Base-by-base conservation (phyloP, 129 eudicot species). In the Centaurea solstitialis region DNA sequence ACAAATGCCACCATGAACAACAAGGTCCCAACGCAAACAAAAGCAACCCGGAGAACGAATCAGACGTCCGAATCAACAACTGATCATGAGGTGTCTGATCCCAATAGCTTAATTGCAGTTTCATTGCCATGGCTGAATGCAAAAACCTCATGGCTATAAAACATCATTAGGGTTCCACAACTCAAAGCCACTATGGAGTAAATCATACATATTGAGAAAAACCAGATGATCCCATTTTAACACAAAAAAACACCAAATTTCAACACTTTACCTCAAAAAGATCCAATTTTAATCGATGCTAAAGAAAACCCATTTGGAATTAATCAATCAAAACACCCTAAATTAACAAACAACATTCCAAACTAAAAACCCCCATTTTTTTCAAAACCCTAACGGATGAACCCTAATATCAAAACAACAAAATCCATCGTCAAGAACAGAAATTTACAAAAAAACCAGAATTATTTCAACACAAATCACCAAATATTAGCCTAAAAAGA, bases 1-100 rank as follows among this genome's bases (percentile, higher is more conserved):
- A 95, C 94, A 87, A 95, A 93, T 47, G 93, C 98, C 80, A 93
- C 97, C 98, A 95, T 95, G 79, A 95, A 93, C 89, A 95, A 80
- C 35, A 95, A 83, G 38, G 87, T 86, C 20, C 99, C 99, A 88
- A 95, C 83, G 87, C 91, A 84, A 88, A 91, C 45, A 95, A 74
- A 61, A 95, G 94, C 92, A 95, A 83, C 76, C 99, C 99, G 26
- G 99, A 91, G 76, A 95, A 95, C 5, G 99, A 95, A 82, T 95
- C 97, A 2, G 99, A 95, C 3, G 97, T 93, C 41, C 75, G 82
- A 28, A 95, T 89, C 80, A 95, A 78, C 77, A 95, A 76, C 80
- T 93, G 90, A 76, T 95, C 99, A 67, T 89, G 99, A 0, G 97
- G 91, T 11, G 99, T 95, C n/a, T 12, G 99, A 93, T n/a, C 99